Evolutionary conservation across 176 grass and related monocot species (phyloP).

Genomic region (bread wheat (Triticum aestivum)): IWGSC_CS_RefSeq_v2.1 NC_057794.1:15608469-15608968

Average conservation of each 20-base stretch:
- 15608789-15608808: slow-evolving; percentile 32
- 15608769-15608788: slow-evolving; percentile 40
- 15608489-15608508: slow-evolving; percentile 48
- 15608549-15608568: background rate
- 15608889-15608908: slow-evolving; percentile 7
- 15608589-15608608: slow-evolving; percentile 58
- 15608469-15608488: slow-evolving; percentile 66
- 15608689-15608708: slow-evolving; percentile 33
- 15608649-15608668: background rate
- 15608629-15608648: slow-evolving; percentile 6
- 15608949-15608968: slow-evolving; percentile 43
- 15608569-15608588: slow-evolving; percentile 53
- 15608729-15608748: background rate
- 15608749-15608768: slow-evolving; percentile 56
- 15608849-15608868: background rate
- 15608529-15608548: slow-evolving; percentile 47
- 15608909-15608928: slow-evolving; percentile 33
- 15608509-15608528: slow-evolving; percentile 51
- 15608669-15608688: slow-evolving; percentile 14
- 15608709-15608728: slow-evolving; percentile 18
- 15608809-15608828: slow-evolving; percentile 44
- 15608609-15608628: slow-evolving; percentile 11
- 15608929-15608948: slow-evolving; percentile 46
- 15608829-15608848: slow-evolving; percentile 21
- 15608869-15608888: background rate